Conservation (phyloP, 179 eudicot species). For the Heliamphora pulchella region DNA sequence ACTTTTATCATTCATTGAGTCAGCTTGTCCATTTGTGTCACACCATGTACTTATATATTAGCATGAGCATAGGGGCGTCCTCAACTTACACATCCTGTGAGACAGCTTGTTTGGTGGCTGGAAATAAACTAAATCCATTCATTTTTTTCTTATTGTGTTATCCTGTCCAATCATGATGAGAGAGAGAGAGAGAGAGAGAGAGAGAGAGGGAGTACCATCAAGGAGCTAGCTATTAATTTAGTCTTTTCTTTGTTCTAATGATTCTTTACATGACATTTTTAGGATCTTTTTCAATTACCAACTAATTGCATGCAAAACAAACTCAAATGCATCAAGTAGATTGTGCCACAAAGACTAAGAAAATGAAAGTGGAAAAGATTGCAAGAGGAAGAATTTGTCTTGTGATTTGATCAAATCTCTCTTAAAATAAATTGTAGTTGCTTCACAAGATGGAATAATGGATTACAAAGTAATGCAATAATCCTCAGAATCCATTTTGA, state of each 20-base stretch:
- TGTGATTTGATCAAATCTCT: too few relatives aligned
- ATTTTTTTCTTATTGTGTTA: not conserved
- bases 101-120: not conserved
- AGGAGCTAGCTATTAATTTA: not conserved
- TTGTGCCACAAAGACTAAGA: not conserved
- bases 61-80: not conserved
- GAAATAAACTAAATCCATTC: not conserved
- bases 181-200: not conserved
- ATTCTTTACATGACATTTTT: not conserved
- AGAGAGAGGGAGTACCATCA: not conserved
- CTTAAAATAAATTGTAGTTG: not conserved
- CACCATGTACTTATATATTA: not conserved
- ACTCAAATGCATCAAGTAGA: not conserved
- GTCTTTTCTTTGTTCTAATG: not conserved
- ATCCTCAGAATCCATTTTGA: not conserved
- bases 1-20: too few relatives aligned
- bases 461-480: not conserved
- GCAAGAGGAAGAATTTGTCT: not conserved
- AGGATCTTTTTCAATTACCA: not conserved
- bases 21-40: not conserved
- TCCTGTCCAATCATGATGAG: not conserved
- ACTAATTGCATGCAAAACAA: not conserved
- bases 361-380: not conserved
- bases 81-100: not conserved
- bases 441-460: not conserved